phyloP scores from a whole-genome alignment of 495 filamentous ascomycete genomes.

The Neohortaea acidophila region DNA sequence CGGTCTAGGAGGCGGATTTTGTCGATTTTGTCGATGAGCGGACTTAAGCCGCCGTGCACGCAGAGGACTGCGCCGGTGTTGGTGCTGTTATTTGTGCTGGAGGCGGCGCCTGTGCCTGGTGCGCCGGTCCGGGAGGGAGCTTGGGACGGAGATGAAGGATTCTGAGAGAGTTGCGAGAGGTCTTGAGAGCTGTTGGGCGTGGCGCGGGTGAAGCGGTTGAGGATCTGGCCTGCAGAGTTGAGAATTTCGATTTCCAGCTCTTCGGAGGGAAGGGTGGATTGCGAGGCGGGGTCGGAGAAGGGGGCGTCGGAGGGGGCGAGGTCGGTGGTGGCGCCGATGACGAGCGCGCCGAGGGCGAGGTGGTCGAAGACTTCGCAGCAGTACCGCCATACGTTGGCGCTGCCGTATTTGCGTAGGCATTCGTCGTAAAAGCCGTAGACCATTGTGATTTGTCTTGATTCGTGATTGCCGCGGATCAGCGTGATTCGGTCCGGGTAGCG shows the following conservation, averaged over 20 bases:
- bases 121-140: slow-evolving; percentile 39
- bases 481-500: slow-evolving; percentile 97
- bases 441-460: slow-evolving; percentile 93
- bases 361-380: slow-evolving; percentile 93
- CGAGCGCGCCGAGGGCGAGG: slow-evolving; percentile 83
- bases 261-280: slow-evolving; percentile 26
- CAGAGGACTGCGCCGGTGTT: slow-evolving; percentile 73
- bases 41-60: slow-evolving; percentile 85
- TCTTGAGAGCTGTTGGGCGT: slow-evolving; percentile 8
- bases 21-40: slow-evolving; percentile 83
- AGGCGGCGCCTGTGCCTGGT: slow-evolving; percentile 54
- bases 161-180: slow-evolving; percentile 31
- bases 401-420: slow-evolving; percentile 93
- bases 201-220: slow-evolving; percentile 50
- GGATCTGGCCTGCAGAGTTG: slow-evolving; percentile 62
- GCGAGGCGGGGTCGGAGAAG: slow-evolving; percentile 24
- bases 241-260: slow-evolving; percentile 83
- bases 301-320: slow-evolving; percentile 39
- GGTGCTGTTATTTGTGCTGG: slow-evolving; percentile 43
- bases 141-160: slow-evolving; percentile 20
- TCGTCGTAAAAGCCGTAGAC: slow-evolving; percentile 98
- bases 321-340: slow-evolving; percentile 70
- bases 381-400: slow-evolving; percentile 98
- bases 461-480: slow-evolving; percentile 90
- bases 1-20: slow-evolving; percentile 90